phyloP scores from a whole-genome alignment of 495 filamentous ascomycete genomes.

The Chaetomium tenue region DNA sequence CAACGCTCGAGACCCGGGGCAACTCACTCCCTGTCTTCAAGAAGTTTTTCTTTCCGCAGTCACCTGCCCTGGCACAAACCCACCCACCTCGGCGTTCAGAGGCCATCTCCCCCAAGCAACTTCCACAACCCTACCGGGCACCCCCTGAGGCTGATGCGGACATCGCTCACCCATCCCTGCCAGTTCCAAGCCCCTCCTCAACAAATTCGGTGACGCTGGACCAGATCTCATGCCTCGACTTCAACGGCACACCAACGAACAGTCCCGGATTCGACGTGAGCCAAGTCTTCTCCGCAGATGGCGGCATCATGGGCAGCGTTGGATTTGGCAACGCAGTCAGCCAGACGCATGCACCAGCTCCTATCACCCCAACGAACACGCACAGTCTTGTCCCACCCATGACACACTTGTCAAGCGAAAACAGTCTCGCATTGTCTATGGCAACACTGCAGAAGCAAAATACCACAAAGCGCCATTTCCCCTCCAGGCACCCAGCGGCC shows the following conservation, averaged over 20 bases:
- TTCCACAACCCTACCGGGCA: constrained; percentile 9
- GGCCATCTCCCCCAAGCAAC: constrained; percentile 24
- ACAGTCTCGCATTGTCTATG: background rate
- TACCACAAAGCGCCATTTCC: background rate
- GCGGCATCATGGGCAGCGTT: constrained; percentile 3
- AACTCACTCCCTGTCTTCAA: constrained; percentile 17
- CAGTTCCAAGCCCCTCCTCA: background rate
- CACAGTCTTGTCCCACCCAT: constrained; percentile 22
- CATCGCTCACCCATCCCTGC: background rate
- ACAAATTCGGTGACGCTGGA: constrained; percentile 9
- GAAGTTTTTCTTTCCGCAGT: constrained; percentile 20
- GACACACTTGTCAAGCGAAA: constrained; percentile 20
- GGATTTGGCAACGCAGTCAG: background rate
- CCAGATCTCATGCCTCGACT: constrained; percentile 26
- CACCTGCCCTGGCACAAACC: background rate
- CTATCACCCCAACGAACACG: constrained; percentile 5
- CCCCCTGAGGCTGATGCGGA: background rate
- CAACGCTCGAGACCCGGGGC: constrained; percentile 2
- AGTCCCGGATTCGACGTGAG: constrained; percentile 22
- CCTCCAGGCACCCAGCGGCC: background rate
- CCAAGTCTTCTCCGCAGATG: constrained; percentile 18
- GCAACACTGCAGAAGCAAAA: background rate
- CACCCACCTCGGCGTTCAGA: constrained; percentile 10
- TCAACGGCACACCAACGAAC: constrained; percentile 17
- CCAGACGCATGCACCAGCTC: background rate